Conservation (phyloP, 2,329 filamentous ascomycete genomes). For the Fusarium lyarnte region DNA sequence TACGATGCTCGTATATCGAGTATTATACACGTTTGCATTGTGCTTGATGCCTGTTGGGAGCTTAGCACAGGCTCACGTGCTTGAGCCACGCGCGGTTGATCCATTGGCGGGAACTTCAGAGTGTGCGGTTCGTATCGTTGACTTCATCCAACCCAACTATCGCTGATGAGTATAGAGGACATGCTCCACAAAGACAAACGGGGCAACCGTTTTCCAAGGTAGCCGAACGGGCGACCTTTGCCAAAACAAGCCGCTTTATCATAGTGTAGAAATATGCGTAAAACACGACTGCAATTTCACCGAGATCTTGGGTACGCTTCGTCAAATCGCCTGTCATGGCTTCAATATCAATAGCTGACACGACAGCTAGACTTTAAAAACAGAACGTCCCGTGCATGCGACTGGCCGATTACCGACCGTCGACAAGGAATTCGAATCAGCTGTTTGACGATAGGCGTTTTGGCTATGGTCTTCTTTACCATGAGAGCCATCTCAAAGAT, state of each 20-base stretch:
- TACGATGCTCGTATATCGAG: not conserved
- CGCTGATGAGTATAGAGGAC: not conserved
- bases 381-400: not conserved
- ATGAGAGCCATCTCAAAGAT: not conserved
- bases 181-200: not conserved
- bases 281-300: not conserved
- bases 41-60: not conserved
- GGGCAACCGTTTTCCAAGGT: not conserved
- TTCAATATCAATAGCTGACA: not conserved
- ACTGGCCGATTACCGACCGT: not conserved
- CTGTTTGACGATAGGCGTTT: not conserved
- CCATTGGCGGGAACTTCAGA: not conserved
- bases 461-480: not conserved
- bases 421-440: not conserved
- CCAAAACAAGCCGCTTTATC: not conserved
- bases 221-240: not conserved
- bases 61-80: not conserved
- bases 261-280: rapidly evolving
- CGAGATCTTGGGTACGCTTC: rapidly evolving
- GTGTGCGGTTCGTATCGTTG: not conserved
- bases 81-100: not conserved
- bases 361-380: not conserved
- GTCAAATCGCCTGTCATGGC: rapidly evolving
- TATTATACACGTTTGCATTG: too few relatives aligned
- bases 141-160: rapidly evolving